A percentile compares a stretch with the other conserved stretches of the same genome.
Conservation (phyloP, 129 eudicot genomes). For the Sambucus nigra region DNA sequence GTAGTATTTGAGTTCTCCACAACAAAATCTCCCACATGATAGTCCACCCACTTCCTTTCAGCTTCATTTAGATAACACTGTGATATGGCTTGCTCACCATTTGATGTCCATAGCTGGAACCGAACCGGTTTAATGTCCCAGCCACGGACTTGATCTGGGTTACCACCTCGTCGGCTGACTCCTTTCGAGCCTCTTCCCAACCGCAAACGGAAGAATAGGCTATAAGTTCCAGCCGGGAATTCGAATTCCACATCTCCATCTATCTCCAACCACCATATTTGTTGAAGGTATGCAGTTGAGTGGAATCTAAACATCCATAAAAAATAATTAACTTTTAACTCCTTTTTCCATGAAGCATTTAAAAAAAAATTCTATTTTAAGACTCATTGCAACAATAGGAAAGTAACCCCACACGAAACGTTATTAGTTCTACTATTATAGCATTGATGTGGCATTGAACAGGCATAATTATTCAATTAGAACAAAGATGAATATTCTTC, state of each 20-base stretch:
- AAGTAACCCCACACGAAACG: no score
- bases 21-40: slow-evolving; percentile 65
- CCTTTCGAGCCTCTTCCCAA: slow-evolving; percentile 38
- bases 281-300: slow-evolving; percentile 70
- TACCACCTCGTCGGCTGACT: slow-evolving; percentile 8
- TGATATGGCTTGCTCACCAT: slow-evolving; percentile 27
- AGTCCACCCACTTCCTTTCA: slow-evolving; percentile 35
- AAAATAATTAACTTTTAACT: no score
- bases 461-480: no score
- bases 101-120: slow-evolving; percentile 44
- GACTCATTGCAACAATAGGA: no score
- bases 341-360: no score
- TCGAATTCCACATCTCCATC: slow-evolving; percentile 69
- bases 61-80: slow-evolving; percentile 32
- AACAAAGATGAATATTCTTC: no score
- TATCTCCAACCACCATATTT: slow-evolving; percentile 90
- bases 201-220: slow-evolving; percentile 61
- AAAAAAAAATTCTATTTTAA: no score
- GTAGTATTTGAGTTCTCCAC: slow-evolving; percentile 28
- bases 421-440: no score
- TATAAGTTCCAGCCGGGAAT: slow-evolving; percentile 58
- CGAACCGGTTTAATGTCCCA: slow-evolving; percentile 64
- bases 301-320: slow-evolving; percentile 35
- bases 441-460: no score
- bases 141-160: slow-evolving; percentile 43